Conservation (phyloP, 2,329 filamentous ascomycete species). For the Incumbomyces lentus region DNA sequence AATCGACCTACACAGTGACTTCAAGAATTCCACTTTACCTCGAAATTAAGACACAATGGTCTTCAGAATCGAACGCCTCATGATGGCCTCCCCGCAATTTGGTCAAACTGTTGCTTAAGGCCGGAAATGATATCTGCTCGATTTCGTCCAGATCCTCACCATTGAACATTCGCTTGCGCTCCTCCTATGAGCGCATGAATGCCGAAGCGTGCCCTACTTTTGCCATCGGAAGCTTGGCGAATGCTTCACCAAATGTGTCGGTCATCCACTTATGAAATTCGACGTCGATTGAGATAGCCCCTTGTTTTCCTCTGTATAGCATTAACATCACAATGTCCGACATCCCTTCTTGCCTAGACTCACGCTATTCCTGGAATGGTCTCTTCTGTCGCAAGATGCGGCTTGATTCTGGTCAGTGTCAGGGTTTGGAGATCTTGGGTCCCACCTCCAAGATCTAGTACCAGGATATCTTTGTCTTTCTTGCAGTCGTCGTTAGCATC, state of each 20-base stretch:
- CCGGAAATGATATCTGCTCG: background rate
- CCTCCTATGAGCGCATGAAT: constrained; percentile 29
- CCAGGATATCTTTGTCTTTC: constrained; percentile 5
- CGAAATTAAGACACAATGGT: background rate
- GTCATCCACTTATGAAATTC: constrained; percentile 25
- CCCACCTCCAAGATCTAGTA: constrained; percentile 19
- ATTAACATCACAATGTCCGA: background rate
- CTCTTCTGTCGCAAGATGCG: constrained; percentile 10
- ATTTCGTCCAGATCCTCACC: background rate
- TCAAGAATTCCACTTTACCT: background rate
- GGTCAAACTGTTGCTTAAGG: constrained; percentile 1
- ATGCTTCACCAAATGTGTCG: constrained; percentile 23
- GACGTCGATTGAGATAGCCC: constrained; percentile 27
- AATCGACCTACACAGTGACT: no score
- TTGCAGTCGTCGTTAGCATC: background rate
- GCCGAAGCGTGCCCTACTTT: constrained; percentile 23
- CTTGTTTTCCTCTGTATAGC: constrained; percentile 26
- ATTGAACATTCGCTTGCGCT: constrained; percentile 24
- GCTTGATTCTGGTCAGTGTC: constrained; percentile 1
- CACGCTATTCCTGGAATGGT: background rate
- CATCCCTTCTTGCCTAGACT: background rate
- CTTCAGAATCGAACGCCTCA: background rate
- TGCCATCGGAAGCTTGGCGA: constrained; percentile 19
- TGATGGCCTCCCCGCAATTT: background rate
- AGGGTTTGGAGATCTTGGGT: constrained; percentile 12